These are phyloP conservation scores for Rhodotorula glutinis DNA, from an alignment of 1,284 basidiomycete genomes.

Conservation along the genomic window DNA sequence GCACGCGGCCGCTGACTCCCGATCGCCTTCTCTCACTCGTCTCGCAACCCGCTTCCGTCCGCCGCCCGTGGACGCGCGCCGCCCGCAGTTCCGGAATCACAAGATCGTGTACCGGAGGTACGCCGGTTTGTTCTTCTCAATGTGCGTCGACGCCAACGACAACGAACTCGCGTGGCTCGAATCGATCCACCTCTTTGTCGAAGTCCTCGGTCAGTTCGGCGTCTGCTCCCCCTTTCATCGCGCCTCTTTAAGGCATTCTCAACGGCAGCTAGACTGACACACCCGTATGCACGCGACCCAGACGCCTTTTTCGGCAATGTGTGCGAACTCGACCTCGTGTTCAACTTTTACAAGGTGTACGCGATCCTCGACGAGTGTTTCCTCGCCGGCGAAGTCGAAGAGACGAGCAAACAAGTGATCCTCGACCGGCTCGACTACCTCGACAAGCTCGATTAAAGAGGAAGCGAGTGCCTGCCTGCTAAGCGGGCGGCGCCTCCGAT, in stretches of 20 bases:
- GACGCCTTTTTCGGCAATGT: conserved; percentile 98
- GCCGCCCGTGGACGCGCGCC: no score
- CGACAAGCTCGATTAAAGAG: conserved; percentile 74
- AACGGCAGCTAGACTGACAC: neutral
- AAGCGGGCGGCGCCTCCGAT: no score
- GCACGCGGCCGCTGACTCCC: no score
- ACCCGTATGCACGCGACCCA: neutral
- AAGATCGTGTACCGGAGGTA: conserved; percentile 94
- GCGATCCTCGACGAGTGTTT: conserved; percentile 98
- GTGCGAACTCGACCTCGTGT: conserved; percentile 92
- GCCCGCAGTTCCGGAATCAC: conserved; percentile 79
- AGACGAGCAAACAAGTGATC: conserved; percentile 94
- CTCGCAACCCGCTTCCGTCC: no score
- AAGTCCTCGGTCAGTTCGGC: conserved; percentile 82
- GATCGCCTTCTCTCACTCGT: neutral
- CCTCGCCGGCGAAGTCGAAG: conserved; percentile 97
- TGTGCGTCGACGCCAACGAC: conserved; percentile 96
- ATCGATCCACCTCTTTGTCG: conserved; percentile 96
- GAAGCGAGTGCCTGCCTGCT: no score
- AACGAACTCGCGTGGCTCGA: conserved; percentile 97
- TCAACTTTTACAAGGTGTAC: conserved; percentile 99
- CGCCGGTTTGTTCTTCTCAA: conserved; percentile 95
- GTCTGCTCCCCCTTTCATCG: neutral
- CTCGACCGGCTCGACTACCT: conserved; percentile 81
- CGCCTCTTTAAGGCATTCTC: neutral